Conservation (phyloP, 805 yeast genomes). For the Wickerhamomyces alni region DNA sequence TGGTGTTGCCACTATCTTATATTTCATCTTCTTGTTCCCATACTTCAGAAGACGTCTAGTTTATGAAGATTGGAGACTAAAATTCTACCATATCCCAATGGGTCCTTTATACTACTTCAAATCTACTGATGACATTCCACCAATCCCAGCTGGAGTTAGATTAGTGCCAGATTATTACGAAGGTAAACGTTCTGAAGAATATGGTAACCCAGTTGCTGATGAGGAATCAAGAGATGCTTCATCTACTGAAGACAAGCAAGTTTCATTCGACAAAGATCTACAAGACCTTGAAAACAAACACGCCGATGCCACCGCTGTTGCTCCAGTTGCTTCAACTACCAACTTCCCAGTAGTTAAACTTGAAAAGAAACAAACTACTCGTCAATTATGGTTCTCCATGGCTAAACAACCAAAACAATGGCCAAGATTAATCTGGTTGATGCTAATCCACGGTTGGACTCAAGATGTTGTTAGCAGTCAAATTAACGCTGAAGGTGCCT, state of each 20-base stretch:
- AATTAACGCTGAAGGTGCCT: conserved; percentile 28
- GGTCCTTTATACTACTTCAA: conserved; percentile 56
- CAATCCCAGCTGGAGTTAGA: conserved; percentile 53
- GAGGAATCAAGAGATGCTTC: not conserved
- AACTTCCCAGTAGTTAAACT: conserved; percentile 10
- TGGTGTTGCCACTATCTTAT: conserved; percentile 45
- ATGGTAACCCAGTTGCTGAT: conserved; percentile 6
- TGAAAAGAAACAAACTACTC: conserved; percentile 29
- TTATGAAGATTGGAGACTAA: conserved; percentile 60
- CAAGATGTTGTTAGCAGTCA: conserved; percentile 56
- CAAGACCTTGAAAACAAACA: conserved; percentile 16
- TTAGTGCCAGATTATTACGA: conserved; percentile 59
- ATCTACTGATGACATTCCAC: conserved; percentile 54
- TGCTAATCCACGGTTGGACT: conserved; percentile 53
- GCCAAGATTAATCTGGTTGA: conserved; percentile 44
- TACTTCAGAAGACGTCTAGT: conserved; percentile 55
- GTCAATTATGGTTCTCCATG: conserved; percentile 31
- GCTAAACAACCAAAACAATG: conserved; percentile 45
- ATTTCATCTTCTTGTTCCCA: conserved; percentile 52
- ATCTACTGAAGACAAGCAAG: conserved; percentile 17
- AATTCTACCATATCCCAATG: conserved; percentile 44
- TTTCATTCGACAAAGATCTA: conserved; percentile 17
- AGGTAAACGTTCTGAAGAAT: conserved; percentile 41
- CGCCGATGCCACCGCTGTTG: conserved; percentile 4
- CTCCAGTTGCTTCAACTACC: conserved; percentile 1